These are phyloP conservation scores for Lactarius trivialis DNA, from an alignment of 768 basidiomycete genomes.

Conservation along the genomic window DNA sequence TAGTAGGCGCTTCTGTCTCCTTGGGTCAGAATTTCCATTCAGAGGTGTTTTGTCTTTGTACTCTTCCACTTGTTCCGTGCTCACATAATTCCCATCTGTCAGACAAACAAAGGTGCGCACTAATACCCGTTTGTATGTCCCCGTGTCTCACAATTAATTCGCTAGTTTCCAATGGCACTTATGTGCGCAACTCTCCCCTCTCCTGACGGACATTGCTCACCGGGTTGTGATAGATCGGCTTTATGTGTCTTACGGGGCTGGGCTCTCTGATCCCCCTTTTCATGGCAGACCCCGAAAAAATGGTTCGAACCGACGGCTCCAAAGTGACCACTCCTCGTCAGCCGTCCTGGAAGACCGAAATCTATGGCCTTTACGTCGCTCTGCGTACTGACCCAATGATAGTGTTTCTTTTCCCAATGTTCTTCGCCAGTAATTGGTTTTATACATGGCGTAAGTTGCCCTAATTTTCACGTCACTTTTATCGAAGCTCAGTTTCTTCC, in stretches of 20 bases:
- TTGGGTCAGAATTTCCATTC: constrained; percentile 66
- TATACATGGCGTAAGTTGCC: constrained; percentile 68
- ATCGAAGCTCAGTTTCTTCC: not conserved
- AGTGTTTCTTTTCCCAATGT: constrained; percentile 77
- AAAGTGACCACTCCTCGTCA: constrained; percentile 56
- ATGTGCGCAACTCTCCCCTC: constrained; percentile 40
- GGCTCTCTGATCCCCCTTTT: constrained; percentile 60
- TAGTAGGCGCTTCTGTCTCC: constrained; percentile 72
- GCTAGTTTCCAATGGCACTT: constrained; percentile 64
- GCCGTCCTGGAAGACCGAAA: constrained; percentile 72
- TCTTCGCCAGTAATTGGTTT: constrained; percentile 80
- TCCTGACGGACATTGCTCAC: not conserved
- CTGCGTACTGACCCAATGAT: constrained; percentile 67
- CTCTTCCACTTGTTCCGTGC: not conserved
- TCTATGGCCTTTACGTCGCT: constrained; percentile 61
- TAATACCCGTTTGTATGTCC: not conserved
- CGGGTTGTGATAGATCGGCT: constrained; percentile 49
- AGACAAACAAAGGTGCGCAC: constrained; percentile 31
- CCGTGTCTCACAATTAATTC: not conserved
- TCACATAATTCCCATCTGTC: not conserved
- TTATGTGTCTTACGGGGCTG: constrained; percentile 63
- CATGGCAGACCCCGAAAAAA: constrained; percentile 66
- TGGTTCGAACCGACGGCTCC: constrained; percentile 71
- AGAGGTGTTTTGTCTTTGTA: constrained; percentile 34
- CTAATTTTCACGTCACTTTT: not conserved